Evolutionary conservation across 768 basidiomycete genomes (phyloP), one percentile per base, ranked within the genome.

Genomic region (Psilocybe cyanescens): DNA sequence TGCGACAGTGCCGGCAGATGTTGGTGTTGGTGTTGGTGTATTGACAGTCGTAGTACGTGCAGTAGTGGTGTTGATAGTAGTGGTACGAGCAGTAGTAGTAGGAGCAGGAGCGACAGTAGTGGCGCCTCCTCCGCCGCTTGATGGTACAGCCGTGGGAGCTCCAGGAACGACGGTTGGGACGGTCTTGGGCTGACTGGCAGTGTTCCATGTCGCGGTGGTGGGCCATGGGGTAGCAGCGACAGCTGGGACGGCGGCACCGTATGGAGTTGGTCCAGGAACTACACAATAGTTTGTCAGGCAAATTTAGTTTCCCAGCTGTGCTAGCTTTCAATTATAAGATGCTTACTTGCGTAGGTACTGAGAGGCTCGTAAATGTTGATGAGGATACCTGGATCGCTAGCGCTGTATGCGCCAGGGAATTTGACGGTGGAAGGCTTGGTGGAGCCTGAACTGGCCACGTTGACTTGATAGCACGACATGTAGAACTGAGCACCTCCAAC

Each of bases 401-500:
- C 85, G n/a, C 72, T 80, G 75, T 92, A 92, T 8, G 83, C 90
- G 11, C 91, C 91, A 0, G 91, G 91, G 64, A 92, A 80, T 29
- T 73, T 77, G 31, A 89, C 89, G 4, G 74, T 47, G 0, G 72
- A 68, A 4, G 88, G 86, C 8, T 65, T 70, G 4, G 82, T 85
- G 2, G 79, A 78, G 54, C 80, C 79, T 37, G 77, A 79, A 4
- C 90, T 88, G 7, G 78, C 72, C 37, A 92, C 72, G 58, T 72
- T 75, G 60, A 89, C 68, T 72, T 87, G 82, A 29, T 82, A 79
- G 74, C 91, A 93, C 17, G 84, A 82, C 0, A 88, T 87, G 69
- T 92, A 93, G 74, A 91, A 92, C 74, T 93, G 91, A 1, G 88
- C 91, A 12, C 90, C 90, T 8, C 88, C 89, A 28, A 71, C 19